A percentile compares a stretch with the other conserved stretches of the same genome.
These are phyloP conservation scores for Pythium dissimile DNA, from an alignment of 352 stramenopile species.

Conservation along the genomic window DNA sequence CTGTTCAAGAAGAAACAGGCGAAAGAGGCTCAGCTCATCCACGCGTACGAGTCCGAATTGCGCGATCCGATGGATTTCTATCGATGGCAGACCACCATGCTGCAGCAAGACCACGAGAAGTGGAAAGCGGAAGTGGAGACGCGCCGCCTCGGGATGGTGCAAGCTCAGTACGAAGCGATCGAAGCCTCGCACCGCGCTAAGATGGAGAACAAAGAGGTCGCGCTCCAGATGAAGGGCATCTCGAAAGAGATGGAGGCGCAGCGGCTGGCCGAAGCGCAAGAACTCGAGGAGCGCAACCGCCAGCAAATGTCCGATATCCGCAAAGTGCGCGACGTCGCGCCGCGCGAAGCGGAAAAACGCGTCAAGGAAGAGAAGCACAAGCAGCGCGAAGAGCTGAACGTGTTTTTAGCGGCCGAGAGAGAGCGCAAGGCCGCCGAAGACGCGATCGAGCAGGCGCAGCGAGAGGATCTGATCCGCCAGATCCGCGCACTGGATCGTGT, in stretches of 20 bases:
- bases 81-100: conserved; percentile 86
- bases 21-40: conserved; percentile 82
- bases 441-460: conserved; percentile 60
- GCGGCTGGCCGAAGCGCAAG: conserved; percentile 50
- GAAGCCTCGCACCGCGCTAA: conserved; percentile 58
- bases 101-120: conserved; percentile 70
- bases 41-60: conserved; percentile 88
- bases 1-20: conserved; percentile 91
- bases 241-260: conserved; percentile 64
- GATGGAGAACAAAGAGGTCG: conserved; percentile 81
- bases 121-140: conserved; percentile 67
- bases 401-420: conserved; percentile 55
- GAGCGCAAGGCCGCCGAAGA: conserved; percentile 58
- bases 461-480: conserved; percentile 84
- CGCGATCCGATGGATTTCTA: conserved; percentile 91
- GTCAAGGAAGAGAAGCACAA: conserved; percentile 55
- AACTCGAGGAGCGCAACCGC: conserved; percentile 53
- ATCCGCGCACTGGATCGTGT: conserved; percentile 80
- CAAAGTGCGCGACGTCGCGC: conserved; percentile 69
- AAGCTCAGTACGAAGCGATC: conserved; percentile 79
- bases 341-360: conserved; percentile 68
- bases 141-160: conserved; percentile 78
- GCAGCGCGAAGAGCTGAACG: conserved; percentile 62
- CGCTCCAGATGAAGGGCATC: conserved; percentile 72
- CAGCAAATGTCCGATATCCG: conserved; percentile 63